Evolutionary conservation across 1,284 basidiomycete genomes (phyloP), one percentile per base, ranked within the genome.

Genomic region (Caloboletus firmus): DNA sequence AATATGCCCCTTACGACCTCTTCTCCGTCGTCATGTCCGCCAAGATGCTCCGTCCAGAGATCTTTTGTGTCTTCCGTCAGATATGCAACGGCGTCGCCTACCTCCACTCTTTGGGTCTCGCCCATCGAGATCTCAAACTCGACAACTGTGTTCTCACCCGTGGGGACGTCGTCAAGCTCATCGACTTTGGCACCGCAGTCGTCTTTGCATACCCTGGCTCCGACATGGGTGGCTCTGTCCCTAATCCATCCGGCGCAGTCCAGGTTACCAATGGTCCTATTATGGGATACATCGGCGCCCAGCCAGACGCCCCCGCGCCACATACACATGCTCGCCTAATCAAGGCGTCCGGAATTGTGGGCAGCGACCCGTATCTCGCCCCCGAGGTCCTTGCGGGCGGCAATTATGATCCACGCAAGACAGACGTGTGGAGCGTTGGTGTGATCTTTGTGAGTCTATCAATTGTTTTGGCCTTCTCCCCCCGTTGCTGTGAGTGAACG

Each of bases 21-120:
- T 99, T 99, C 78, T 93, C 90, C 54, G 95, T 99, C 66, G 97
- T 99, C 78, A 99, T 99, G 97, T 96, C 95, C 31, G 93, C 94
- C 60, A 96, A 94, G 76, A 99, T 99, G 97, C 85, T 89, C 55
- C 88, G 95, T 28, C 94, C 95, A 49, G 96, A 99, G 74, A 96
- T 98, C 59, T 98, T 98, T 78, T 99, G 97, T 70, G 94, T 99
- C 60, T 99, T 98, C 77, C 91, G 94, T 52, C 97, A 99, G 75
- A 98, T 99, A 61, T 92, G 96, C 71, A 92, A 95, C 66, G 97
- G 97, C 52, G 96, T 99, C 62, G 91, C 97, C 73, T 99, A 99
- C 71, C 85, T 99, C 52, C 97, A 99, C 74, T 89, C 89, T 58
- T 90, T 99, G 78, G 97, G 97, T 37, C 87, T 99, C 32, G 97